Percentiles rank a stretch among this genome's conserved stretches.
Evolutionary conservation across 805 yeast species (phyloP).

Genomic region (Tetrapisispora namnaoensis): DNA sequence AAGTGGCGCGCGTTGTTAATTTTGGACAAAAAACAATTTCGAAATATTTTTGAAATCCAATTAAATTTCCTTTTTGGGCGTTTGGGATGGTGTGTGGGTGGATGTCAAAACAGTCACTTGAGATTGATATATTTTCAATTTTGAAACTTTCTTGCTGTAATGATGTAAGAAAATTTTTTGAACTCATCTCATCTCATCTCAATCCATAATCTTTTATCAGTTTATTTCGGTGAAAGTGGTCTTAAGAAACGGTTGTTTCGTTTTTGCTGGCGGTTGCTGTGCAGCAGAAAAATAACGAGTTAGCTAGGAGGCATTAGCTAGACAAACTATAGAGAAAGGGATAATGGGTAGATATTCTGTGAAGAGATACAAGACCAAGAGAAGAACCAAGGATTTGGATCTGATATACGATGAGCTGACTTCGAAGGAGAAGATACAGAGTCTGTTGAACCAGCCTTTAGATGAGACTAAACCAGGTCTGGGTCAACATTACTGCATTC

Average conservation of each 20-base stretch:
- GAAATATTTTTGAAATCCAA: background rate
- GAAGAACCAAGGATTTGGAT: conserved; percentile 79
- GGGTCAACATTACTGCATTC: conserved; percentile 90
- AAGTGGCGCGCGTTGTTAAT: too few relatives aligned
- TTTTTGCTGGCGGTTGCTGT: background rate
- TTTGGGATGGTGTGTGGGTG: background rate
- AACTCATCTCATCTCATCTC: conserved; percentile 11
- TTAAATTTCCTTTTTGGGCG: background rate
- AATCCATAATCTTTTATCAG: background rate
- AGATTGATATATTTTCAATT: too few relatives aligned
- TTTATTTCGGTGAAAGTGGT: background rate
- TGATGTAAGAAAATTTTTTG: conserved; percentile 3
- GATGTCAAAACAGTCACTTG: background rate
- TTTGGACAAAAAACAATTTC: too few relatives aligned
- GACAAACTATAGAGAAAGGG: too few relatives aligned
- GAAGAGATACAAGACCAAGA: conserved; percentile 78
- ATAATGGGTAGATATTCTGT: conserved; percentile 81
- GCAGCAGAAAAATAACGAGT: too few relatives aligned
- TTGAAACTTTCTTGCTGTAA: too few relatives aligned
- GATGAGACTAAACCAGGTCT: conserved; percentile 90
- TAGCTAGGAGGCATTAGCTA: too few relatives aligned
- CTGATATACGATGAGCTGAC: conserved; percentile 69
- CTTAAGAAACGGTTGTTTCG: background rate
- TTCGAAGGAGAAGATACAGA: conserved; percentile 49
- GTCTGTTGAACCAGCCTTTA: conserved; percentile 67